Evolutionary conservation across 805 yeast species (phyloP).

Genomic region (Wickerhamiella shivajii): DNA sequence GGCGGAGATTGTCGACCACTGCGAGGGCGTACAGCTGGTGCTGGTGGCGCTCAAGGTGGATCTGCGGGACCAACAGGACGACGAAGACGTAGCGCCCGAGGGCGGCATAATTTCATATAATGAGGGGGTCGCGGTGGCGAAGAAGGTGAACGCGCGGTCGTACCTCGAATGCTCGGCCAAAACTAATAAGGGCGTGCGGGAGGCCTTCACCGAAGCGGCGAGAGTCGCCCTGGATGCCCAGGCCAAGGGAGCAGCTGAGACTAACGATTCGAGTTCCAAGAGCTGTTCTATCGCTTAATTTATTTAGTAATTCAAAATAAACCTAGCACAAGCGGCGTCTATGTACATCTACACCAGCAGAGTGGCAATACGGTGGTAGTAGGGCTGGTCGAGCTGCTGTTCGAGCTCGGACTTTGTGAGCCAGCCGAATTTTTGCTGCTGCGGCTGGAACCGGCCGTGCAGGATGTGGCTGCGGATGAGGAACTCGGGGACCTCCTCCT

Average conservation of each 20-base stretch:
- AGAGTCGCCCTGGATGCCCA: constrained; percentile 87
- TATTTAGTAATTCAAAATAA: background rate
- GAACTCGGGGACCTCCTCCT: constrained; percentile 42
- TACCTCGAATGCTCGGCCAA: constrained; percentile 95
- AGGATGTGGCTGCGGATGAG: constrained; percentile 76
- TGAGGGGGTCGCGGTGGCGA: constrained; percentile 87
- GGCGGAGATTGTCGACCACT: constrained; percentile 90
- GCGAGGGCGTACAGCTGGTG: constrained; percentile 90
- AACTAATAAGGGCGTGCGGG: constrained; percentile 94
- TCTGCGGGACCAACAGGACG: constrained; percentile 53
- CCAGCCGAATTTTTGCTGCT: constrained; percentile 56
- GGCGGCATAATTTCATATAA: constrained; percentile 52
- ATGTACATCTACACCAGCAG: constrained; percentile 13
- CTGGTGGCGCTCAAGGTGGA: constrained; percentile 92
- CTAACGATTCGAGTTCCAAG: constrained; percentile 20
- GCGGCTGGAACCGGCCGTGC: constrained; percentile 56
- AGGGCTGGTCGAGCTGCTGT: constrained; percentile 36
- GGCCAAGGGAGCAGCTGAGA: constrained; percentile 43
- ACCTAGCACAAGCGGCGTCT: constrained; percentile 3
- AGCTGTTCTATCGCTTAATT: constrained; percentile 15
- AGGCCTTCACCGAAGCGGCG: constrained; percentile 97
- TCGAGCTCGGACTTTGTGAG: constrained; percentile 64
- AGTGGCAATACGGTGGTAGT: constrained; percentile 27
- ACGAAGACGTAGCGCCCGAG: constrained; percentile 25
- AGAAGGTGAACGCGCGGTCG: constrained; percentile 82